Percentiles rank a stretch among this genome's conserved stretches.
Conservation (phyloP, 2,329 filamentous ascomycete species). For the Elsinoe australis region DNA sequence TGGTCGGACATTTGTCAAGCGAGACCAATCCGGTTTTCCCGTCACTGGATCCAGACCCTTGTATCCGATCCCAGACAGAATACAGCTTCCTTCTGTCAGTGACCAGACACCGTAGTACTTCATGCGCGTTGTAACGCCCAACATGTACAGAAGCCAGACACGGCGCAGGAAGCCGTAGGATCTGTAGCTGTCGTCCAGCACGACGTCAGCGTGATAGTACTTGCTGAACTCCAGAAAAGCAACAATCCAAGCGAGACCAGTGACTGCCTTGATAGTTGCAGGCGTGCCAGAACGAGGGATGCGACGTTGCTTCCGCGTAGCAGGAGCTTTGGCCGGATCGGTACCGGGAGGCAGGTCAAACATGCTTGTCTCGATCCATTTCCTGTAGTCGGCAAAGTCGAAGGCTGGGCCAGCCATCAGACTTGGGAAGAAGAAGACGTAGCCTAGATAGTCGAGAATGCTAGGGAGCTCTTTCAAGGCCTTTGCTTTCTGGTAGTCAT, state of each 20-base stretch:
- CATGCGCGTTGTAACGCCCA: slow-evolving; percentile 70
- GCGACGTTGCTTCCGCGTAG: slow-evolving; percentile 79
- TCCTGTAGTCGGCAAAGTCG: slow-evolving; percentile 85
- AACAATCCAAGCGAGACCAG: slow-evolving; percentile 71
- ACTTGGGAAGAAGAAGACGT: slow-evolving; percentile 90
- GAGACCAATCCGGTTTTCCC: slow-evolving; percentile 81
- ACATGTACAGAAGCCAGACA: slow-evolving; percentile 73
- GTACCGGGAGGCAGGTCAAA: slow-evolving; percentile 75
- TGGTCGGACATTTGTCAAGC: slow-evolving; percentile 81
- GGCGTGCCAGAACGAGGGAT: slow-evolving; percentile 87
- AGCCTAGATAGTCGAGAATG: slow-evolving; percentile 75
- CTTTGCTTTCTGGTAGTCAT: slow-evolving; percentile 76
- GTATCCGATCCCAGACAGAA: slow-evolving; percentile 86
- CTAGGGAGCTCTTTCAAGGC: slow-evolving; percentile 66
- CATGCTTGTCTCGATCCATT: slow-evolving; percentile 90
- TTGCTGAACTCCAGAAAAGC: slow-evolving; percentile 65
- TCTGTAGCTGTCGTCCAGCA: slow-evolving; percentile 60
- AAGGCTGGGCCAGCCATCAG: slow-evolving; percentile 87
- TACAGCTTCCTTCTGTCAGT: slow-evolving; percentile 87
- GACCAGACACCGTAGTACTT: slow-evolving; percentile 98
- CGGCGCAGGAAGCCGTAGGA: slow-evolving; percentile 62
- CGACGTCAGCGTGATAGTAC: slow-evolving; percentile 56
- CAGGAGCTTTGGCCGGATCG: slow-evolving; percentile 78
- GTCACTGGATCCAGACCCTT: slow-evolving; percentile 82
- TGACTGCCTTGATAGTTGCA: slow-evolving; percentile 65